Evolutionary conservation across 345 rosid species (phyloP), one percentile per base, ranked within the genome.

Genomic region (Arabis hirsuta): DNA sequence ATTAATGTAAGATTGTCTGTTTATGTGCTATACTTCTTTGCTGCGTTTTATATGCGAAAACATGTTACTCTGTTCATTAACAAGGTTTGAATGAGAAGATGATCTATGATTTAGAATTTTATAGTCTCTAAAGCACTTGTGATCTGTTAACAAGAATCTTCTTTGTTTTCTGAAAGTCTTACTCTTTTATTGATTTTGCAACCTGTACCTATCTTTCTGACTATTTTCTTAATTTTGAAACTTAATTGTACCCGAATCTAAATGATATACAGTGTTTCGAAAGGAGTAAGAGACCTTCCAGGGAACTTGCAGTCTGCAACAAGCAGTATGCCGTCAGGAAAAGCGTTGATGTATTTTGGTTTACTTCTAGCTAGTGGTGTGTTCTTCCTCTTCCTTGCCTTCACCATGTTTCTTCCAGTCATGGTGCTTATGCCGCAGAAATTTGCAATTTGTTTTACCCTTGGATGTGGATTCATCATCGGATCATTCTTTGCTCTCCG

Each of bases 381-480:
- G 42, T 95, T 91, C 85, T 91, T 91, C 65, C 71, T 91, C 42
- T 87, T 95, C 76, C 82, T 91, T 6, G 90, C 96, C 56, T 91
- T 95, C 69, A 86, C 96, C 64, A 87, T 91, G 90, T 95, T 95
- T 78, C 99, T 95, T 61, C 97, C 99, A 0, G 85, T 91, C 70
- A 91, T 91, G 86, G 99, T 91, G 55, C 51, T 95, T 64, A 81
- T 90, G 88, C 96, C 99, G 22, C 96, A 95, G 89, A 95, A 91
- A 58, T 95, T 95, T 62, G 93, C 97, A 26, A 85, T 88, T 63
- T 91, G 96, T 82, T 91, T 95, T 75, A 91, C 97, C 27, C 71
- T 91, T 29, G 99, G 99, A 39, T 90, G 96, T 77, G 79, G 82
- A 61, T 87, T 94, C 66, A 94, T 91, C 67, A 84, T 91, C 55